Percentiles rank a stretch among this genome's conserved stretches.
Evolutionary conservation across 2,329 filamentous ascomycete species (phyloP).

Genomic region (Monosporascus sp.): DNA sequence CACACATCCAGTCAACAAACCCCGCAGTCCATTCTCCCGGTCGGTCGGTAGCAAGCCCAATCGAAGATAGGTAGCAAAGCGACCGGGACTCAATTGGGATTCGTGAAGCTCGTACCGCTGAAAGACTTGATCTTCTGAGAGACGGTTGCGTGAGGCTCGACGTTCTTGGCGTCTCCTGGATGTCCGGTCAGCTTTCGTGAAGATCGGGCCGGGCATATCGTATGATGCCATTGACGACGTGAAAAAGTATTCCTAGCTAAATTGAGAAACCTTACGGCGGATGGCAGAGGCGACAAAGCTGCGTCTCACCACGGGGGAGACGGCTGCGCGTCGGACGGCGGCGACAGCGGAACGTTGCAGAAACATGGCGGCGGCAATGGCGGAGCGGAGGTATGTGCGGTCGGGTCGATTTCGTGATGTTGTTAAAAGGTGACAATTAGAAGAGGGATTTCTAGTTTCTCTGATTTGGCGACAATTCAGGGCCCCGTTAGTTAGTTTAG

Average conservation of each 20-base stretch:
- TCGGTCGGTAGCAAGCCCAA: not conserved
- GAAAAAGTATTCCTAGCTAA: not conserved
- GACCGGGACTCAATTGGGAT: constrained; percentile 7
- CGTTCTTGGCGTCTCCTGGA: constrained; percentile 38
- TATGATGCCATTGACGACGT: constrained; percentile 20
- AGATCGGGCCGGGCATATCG: constrained; percentile 21
- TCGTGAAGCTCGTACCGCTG: constrained; percentile 36
- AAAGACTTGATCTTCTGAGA: constrained; percentile 34
- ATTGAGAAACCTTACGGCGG: constrained; percentile 46
- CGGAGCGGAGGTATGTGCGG: constrained; percentile 1
- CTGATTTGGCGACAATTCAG: constrained; percentile 33
- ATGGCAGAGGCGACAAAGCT: constrained; percentile 55
- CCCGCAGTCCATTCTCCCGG: not conserved
- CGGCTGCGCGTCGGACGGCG: constrained; percentile 55
- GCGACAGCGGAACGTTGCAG: constrained; percentile 58
- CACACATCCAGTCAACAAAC: constrained; percentile 17
- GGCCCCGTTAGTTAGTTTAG: not conserved
- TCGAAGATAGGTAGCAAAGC: too few relatives aligned
- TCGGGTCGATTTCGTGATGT: constrained; percentile 19
- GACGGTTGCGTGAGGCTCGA: constrained; percentile 40
- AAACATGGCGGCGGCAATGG: constrained; percentile 46
- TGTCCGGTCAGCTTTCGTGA: constrained; percentile 30
- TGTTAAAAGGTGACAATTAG: constrained; percentile 11
- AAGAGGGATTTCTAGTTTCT: constrained; percentile 45
- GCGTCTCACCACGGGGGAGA: constrained; percentile 49